Evolutionary conservation across 106 monocot species (phyloP), one percentile per base, ranked within the genome.

Genomic region (Triglochin maritima): DNA sequence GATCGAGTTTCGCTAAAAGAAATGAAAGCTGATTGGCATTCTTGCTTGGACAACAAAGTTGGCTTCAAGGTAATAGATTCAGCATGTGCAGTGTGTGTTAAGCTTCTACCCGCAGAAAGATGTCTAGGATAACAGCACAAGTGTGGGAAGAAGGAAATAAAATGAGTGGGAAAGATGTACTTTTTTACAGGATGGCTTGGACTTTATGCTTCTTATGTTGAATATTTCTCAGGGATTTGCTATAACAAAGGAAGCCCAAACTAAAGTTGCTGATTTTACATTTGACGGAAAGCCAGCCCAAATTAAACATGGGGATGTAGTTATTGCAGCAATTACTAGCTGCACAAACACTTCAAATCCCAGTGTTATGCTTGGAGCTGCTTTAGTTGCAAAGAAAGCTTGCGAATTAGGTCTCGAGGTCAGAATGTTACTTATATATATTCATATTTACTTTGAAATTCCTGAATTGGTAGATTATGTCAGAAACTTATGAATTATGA

Each of bases 261-360:
- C 65, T 3, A 92, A 92, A 63, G 81, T 81, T 65, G 80, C 72
- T 56, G 74, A 88, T 14, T 88, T 92, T 71, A 74, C 78, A 47
- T 92, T 87, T 79, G 74, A 92, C 13, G 87, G 87, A 43, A 68
- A 44, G 13, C 67, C 80, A 47, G 81, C 81, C 14, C 64, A 88
- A 41, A 71, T 92, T 47, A 88, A 70, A 50, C 92, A 92, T 72
- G 87, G 92, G 72, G 78, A 81, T 82, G 87, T 92, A 65, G 92
- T 87, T 11, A 88, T 92, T 50, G 92, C 92, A 54, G 92, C 87
- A 52, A 92, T 92, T 54, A 92, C 92, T 60, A 92, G 92, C 71
- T 92, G 92, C 74, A 92, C 92, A 4, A 92, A 92, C 70, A 92
- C 92, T 9, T 92, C 92, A 77, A 92, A 88, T 80, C 88, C 88